A percentile compares a stretch with the other conserved stretches of the same genome.
Conservation (phyloP, 1,284 basidiomycete genomes). For the Puccinia brachypodii region DNA sequence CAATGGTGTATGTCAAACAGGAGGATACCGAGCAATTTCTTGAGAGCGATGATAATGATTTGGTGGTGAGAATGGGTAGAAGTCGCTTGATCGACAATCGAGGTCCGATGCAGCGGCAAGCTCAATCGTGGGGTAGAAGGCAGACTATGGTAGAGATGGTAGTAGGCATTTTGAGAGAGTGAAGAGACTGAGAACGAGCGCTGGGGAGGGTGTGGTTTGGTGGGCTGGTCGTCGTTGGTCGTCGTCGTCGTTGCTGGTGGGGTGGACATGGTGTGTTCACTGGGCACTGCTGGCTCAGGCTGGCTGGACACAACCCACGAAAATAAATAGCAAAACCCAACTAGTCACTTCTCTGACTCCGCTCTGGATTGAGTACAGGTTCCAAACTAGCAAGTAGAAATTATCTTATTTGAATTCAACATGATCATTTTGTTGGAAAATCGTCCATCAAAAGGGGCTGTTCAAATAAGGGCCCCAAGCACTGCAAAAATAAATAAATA, state of each 20-base stretch:
- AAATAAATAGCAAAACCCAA: too few relatives aligned
- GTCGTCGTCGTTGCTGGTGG: not conserved
- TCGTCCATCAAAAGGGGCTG: too few relatives aligned
- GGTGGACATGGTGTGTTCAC: not conserved
- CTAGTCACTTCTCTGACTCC: too few relatives aligned
- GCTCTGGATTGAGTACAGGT: too few relatives aligned
- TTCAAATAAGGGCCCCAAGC: too few relatives aligned
- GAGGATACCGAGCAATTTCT: conserved; percentile 35
- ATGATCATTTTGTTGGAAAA: too few relatives aligned
- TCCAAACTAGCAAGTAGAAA: too few relatives aligned
- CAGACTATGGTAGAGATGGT: conserved; percentile 28
- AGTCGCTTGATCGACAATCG: conserved; percentile 34
- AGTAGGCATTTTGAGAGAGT: conserved; percentile 24
- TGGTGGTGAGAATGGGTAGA: conserved; percentile 20
- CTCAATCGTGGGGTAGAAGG: conserved; percentile 10
- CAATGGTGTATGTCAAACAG: not conserved
- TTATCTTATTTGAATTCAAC: too few relatives aligned
- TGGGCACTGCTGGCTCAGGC: too few relatives aligned
- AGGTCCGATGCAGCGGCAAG: conserved; percentile 32
- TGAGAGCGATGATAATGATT: conserved; percentile 32
- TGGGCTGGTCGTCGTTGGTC: not conserved
- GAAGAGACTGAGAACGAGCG: conserved; percentile 16
- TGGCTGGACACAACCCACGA: too few relatives aligned
- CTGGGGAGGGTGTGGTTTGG: not conserved
- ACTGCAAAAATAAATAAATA: too few relatives aligned